These are phyloP conservation scores for Penicillium manginii DNA, from an alignment of 495 filamentous ascomycete genomes.

Conservation along the genomic window DNA sequence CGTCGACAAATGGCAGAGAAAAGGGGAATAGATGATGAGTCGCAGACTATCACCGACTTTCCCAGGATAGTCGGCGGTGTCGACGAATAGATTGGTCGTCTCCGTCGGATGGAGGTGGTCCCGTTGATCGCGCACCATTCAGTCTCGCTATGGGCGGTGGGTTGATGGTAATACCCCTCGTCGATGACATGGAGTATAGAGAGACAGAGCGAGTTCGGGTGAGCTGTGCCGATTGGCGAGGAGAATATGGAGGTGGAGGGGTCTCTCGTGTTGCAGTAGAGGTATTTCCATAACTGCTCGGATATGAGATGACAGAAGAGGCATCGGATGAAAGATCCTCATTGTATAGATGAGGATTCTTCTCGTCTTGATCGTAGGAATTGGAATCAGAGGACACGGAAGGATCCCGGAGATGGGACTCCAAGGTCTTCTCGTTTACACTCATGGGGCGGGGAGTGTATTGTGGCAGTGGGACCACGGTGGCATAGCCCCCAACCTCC, in stretches of 20 bases:
- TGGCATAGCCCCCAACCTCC: conserved; percentile 37
- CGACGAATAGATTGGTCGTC: conserved; percentile 32
- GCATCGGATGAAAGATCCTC: conserved; percentile 42
- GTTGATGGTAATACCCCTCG: conserved; percentile 26
- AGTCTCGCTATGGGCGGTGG: conserved; percentile 35
- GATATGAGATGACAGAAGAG: conserved; percentile 49
- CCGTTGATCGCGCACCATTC: conserved; percentile 27
- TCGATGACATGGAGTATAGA: conserved; percentile 38
- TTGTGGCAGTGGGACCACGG: conserved; percentile 42
- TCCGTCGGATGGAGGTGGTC: conserved; percentile 29
- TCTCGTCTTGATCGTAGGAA: conserved; percentile 34
- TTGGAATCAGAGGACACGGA: conserved; percentile 33
- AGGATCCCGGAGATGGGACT: conserved; percentile 42
- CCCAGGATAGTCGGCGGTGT: conserved; percentile 38
- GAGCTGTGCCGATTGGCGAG: conserved; percentile 31
- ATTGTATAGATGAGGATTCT: conserved; percentile 33
- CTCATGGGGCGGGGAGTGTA: conserved; percentile 48
- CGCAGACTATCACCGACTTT: conserved; percentile 29
- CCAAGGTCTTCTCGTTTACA: conserved; percentile 49
- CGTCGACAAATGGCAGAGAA: not conserved
- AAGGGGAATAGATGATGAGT: not conserved
- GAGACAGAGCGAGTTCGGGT: conserved; percentile 42
- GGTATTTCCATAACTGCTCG: conserved; percentile 53
- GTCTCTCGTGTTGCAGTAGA: conserved; percentile 53
- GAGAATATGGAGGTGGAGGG: conserved; percentile 50